A percentile compares a stretch with the other conserved stretches of the same genome.
These are phyloP conservation scores for sorghum (Sorghum bicolor) DNA, from an alignment of 176 grass and related monocot genomes.

Conservation along the genomic window DNA sequence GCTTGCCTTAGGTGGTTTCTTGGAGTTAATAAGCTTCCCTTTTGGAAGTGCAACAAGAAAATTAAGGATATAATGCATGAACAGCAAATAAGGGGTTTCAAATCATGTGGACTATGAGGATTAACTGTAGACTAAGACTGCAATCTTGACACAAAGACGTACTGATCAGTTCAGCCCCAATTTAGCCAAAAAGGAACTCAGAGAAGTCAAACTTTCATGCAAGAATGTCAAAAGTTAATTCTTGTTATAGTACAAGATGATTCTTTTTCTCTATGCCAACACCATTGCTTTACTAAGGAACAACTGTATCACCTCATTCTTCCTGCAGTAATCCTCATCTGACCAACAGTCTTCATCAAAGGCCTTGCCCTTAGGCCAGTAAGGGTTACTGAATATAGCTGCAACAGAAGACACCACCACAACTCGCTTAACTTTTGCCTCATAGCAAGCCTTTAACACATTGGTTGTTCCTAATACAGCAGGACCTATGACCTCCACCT, in stretches of 20 bases:
- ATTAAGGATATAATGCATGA: too few relatives aligned
- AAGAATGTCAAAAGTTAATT: not conserved
- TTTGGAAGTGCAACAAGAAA: too few relatives aligned
- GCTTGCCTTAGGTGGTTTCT: too few relatives aligned
- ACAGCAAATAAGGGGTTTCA: not conserved
- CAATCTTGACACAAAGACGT: not conserved
- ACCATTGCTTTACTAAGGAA: not conserved
- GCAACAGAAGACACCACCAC: conserved; percentile 62
- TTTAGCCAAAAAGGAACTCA: not conserved
- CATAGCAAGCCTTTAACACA: conserved; percentile 70
- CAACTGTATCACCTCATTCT: conserved; percentile 39
- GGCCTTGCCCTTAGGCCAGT: conserved; percentile 50
- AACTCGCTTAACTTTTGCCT: conserved; percentile 68
- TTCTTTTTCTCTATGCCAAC: not conserved
- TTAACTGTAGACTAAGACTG: not conserved
- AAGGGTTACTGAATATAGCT: conserved; percentile 43
- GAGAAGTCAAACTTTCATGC: not conserved
- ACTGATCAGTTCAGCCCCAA: not conserved
- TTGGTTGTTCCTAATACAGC: conserved; percentile 74
- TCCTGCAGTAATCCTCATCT: conserved; percentile 60
- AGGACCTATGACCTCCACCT: conserved; percentile 63
- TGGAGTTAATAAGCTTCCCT: too few relatives aligned
- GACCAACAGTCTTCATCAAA: conserved; percentile 78
- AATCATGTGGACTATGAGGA: not conserved
- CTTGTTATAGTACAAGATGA: not conserved